Base-by-base conservation (phyloP, 2,329 filamentous ascomycete genomes). In the Calonectria crousiana region DNA sequence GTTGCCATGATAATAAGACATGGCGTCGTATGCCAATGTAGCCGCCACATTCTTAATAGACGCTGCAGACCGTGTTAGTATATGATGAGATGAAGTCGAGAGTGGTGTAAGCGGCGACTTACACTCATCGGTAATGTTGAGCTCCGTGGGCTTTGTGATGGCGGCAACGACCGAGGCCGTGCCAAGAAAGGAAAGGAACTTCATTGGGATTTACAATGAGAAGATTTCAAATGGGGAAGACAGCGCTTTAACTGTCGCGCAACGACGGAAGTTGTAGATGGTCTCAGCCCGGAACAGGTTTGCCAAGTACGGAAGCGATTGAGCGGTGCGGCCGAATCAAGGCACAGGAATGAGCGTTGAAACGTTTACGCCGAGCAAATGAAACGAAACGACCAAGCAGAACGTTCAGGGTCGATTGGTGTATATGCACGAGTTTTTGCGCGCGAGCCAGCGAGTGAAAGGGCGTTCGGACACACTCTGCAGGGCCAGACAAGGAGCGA, bases 1-100 rank as follows among this genome's bases (percentile, higher is more conserved):
- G 78, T 93, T 93, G 64, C 92, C 93, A 1, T 87, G 88, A 83
- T 94, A 94, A 83, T 91, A 93, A 52, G 87, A 87, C 87, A 94
- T 91, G 79, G 92, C 86, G 60, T 89, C 92, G 66, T 87, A 86
- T 6, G 92, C 92, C 67, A 94, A 84, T 2, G 89, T 90, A 75
- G 89, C 90, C 23, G 93, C 89, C 8, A 91, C 92, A 75, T 87
- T 86, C 76, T 89, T 90, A 78, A 95, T 89, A 0, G 92, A 94
- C 41, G 85, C 92, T 93, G 78, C 11, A 5, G 23, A 13, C 14
- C 18, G 18, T 58, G 74, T 81, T 64, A 78, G 74, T 51, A 16
- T 51, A 16, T 14, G 23, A 4, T 26, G 18, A 5, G 28, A 44
- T 10, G 5, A 9, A 26, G 6, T 41, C 23, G n/a, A 16, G 14